phyloP scores from a whole-genome alignment of 2,329 filamentous ascomycete genomes.

The Epichloe aotearoae region DNA sequence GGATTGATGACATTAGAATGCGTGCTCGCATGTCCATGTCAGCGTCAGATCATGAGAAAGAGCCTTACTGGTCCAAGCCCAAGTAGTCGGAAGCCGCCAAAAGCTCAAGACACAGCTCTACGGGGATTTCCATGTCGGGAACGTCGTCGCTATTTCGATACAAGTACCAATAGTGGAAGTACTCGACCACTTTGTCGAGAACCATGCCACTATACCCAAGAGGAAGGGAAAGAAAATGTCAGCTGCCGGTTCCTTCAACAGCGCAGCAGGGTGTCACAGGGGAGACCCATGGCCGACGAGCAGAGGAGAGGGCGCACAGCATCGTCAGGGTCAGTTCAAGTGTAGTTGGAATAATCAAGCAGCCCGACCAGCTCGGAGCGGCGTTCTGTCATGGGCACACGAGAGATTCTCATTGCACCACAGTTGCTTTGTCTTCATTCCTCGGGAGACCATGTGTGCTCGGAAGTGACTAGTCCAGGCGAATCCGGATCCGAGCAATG shows the following conservation, averaged over 20 bases:
- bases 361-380: slow-evolving; percentile 23
- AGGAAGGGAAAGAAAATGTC: slow-evolving; percentile 4
- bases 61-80: slow-evolving; percentile 44
- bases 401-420: slow-evolving; percentile 20
- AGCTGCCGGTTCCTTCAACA: slow-evolving; percentile 4
- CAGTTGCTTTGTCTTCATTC: slow-evolving; percentile 26
- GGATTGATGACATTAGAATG: slow-evolving; percentile 16
- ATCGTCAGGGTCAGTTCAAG: slow-evolving; percentile 43
- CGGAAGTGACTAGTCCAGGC: background rate
- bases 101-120: slow-evolving; percentile 65
- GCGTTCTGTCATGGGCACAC: slow-evolving; percentile 31
- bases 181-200: slow-evolving; percentile 70
- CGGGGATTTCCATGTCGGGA: slow-evolving; percentile 67
- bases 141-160: slow-evolving; percentile 58
- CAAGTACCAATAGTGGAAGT: slow-evolving; percentile 72
- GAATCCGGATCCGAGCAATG: background rate
- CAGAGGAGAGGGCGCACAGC: background rate
- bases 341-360: slow-evolving; percentile 42
- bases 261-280: background rate
- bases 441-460: background rate
- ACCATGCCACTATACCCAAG: slow-evolving; percentile 48
- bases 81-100: slow-evolving; percentile 67
- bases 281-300: slow-evolving; percentile 1
- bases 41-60: background rate
- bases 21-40: slow-evolving; percentile 15